These are phyloP conservation scores for Vaucheria bursata DNA, from an alignment of 352 stramenopile genomes.

Conservation along the genomic window DNA sequence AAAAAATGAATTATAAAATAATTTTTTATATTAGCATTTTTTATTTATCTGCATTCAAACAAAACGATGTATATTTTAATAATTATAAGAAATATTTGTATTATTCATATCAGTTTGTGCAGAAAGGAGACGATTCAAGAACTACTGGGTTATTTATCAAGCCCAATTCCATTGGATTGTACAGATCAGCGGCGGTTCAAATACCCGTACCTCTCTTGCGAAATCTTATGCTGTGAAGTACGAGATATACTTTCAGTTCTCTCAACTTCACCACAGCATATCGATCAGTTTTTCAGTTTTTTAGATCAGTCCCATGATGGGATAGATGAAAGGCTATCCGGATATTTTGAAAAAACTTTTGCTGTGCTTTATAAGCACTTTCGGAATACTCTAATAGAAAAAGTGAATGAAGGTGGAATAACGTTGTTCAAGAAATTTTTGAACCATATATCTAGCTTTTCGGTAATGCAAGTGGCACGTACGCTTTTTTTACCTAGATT, in stretches of 20 bases:
- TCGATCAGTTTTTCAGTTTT: slow-evolving; percentile 82
- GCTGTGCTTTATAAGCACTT: slow-evolving; percentile 56
- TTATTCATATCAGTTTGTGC: slow-evolving; percentile 45
- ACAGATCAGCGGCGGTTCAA: slow-evolving; percentile 21
- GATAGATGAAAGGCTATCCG: slow-evolving; percentile 80
- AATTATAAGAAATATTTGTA: not conserved
- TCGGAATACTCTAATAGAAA: slow-evolving; percentile 52
- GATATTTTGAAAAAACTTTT: slow-evolving; percentile 91
- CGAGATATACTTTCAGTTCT: slow-evolving; percentile 80
- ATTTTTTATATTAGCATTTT: not conserved
- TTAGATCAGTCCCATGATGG: slow-evolving; percentile 53
- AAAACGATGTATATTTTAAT: not conserved
- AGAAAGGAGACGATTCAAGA: slow-evolving; percentile 51
- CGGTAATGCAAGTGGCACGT: slow-evolving; percentile 67
- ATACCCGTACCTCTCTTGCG: slow-evolving; percentile 91
- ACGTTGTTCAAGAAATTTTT: slow-evolving; percentile 53
- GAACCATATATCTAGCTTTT: slow-evolving; percentile 62
- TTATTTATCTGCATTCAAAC: not conserved
- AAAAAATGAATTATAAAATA: not conserved
- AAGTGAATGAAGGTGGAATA: slow-evolving; percentile 56
- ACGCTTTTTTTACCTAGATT: slow-evolving; percentile 47
- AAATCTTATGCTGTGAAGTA: slow-evolving; percentile 93
- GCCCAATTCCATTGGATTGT: slow-evolving; percentile 19
- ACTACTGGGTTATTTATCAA: slow-evolving; percentile 56
- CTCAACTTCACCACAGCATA: slow-evolving; percentile 55